Evolutionary conservation across 768 basidiomycete genomes (phyloP).

Genomic region (Mycena vulgaris): DNA sequence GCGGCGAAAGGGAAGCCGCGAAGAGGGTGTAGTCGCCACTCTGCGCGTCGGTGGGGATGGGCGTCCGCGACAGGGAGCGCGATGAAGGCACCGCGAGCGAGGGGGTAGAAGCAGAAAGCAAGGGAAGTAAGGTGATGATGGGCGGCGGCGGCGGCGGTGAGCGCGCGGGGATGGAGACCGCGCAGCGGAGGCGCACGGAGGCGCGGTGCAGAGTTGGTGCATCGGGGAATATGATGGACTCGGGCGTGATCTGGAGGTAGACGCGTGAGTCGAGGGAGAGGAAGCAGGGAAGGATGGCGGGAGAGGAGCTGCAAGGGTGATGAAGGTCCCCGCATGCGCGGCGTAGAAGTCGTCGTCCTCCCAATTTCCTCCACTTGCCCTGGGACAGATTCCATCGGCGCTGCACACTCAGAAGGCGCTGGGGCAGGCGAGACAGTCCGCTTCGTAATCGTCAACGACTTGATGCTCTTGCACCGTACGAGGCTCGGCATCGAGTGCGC

Average conservation of each 20-base stretch:
- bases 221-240: not conserved
- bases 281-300: not conserved
- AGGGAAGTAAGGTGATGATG: not conserved
- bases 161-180: too few relatives aligned
- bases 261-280: not conserved
- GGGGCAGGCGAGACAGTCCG: slow-evolving; percentile 16
- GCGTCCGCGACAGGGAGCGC: not conserved
- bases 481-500: not conserved
- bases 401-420: not conserved
- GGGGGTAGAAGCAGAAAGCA: not conserved
- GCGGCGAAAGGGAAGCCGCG: not conserved
- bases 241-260: not conserved
- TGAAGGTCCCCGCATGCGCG: slow-evolving; percentile 16
- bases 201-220: not conserved
- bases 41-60: not conserved
- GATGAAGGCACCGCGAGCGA: not conserved
- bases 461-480: slow-evolving; percentile 34
- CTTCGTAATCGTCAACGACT: slow-evolving; percentile 8
- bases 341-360: slow-evolving; percentile 32
- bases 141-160: too few relatives aligned
- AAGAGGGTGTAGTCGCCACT: not conserved
- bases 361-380: not conserved
- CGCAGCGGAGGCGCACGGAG: too few relatives aligned
- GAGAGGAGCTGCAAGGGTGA: slow-evolving; percentile 20
- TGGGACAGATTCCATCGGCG: too few relatives aligned